Evolutionary conservation across 441 rosid genomes (phyloP).

Genomic region (Pelargonium exstipulatum): DNA sequence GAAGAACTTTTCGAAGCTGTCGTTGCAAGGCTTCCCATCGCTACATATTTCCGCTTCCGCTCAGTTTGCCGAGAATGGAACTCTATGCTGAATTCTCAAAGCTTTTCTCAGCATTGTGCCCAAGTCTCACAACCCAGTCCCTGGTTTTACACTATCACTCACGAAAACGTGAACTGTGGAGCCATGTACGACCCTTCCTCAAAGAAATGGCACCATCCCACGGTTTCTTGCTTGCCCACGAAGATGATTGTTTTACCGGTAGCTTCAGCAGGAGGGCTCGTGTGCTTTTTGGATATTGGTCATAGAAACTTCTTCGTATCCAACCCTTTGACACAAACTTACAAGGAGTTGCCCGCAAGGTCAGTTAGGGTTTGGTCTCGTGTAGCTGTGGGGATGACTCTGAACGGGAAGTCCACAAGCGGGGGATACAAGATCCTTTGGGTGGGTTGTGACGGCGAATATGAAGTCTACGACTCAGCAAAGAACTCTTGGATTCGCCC

Average conservation of each 20-base stretch:
- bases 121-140: conserved; percentile 53
- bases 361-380: conserved; percentile 85
- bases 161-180: conserved; percentile 76
- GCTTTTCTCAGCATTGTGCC: conserved; percentile 67
- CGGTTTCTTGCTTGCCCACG: conserved; percentile 58
- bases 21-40: conserved; percentile 80
- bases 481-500: conserved; percentile 59
- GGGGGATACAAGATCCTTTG: conserved; percentile 75
- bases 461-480: conserved; percentile 70
- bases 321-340: conserved; percentile 81
- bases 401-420: conserved; percentile 45
- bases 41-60: conserved; percentile 80
- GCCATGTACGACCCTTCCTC: conserved; percentile 77
- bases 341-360: conserved; percentile 77
- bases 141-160: conserved; percentile 89
- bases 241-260: conserved; percentile 76
- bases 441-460: conserved; percentile 89
- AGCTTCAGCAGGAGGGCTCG: conserved; percentile 92
- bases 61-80: conserved; percentile 83
- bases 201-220: conserved; percentile 83
- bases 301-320: conserved; percentile 76
- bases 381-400: conserved; percentile 84
- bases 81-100: conserved; percentile 61
- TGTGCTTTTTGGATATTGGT: conserved; percentile 91
- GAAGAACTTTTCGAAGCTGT: conserved; percentile 90